A percentile compares a stretch with the other conserved stretches of the same genome.
phyloP scores from a whole-genome alignment of 164 flowering plant genomes.

The Piper betle region DNA sequence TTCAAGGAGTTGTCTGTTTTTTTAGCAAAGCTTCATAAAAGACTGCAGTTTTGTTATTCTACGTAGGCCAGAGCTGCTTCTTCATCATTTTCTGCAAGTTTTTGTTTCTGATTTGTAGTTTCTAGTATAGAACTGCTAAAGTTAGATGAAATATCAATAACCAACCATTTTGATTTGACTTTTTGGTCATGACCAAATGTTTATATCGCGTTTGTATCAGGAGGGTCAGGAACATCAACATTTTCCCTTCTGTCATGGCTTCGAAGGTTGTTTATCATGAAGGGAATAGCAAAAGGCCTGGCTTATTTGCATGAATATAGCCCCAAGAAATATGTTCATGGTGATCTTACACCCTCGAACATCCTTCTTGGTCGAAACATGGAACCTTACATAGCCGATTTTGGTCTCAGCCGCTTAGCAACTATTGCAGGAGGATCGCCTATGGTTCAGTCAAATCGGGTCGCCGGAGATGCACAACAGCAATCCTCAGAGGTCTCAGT shows the following conservation, averaged over 20 bases:
- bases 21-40: too few species aligned
- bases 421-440: slow-evolving; percentile 72
- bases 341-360: slow-evolving; percentile 78
- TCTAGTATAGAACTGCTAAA: too few species aligned
- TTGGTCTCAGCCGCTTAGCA: slow-evolving; percentile 88
- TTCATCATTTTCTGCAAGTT: too few species aligned
- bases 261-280: slow-evolving; percentile 50
- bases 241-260: slow-evolving; percentile 77
- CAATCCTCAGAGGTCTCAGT: slow-evolving; percentile 31
- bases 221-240: slow-evolving; percentile 49
- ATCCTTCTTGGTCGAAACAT: slow-evolving; percentile 59
- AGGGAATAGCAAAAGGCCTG: slow-evolving; percentile 73
- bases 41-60: too few species aligned
- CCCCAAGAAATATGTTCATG: slow-evolving; percentile 95
- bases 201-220: slow-evolving; percentile 23
- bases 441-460: slow-evolving; percentile 38
- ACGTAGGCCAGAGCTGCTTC: too few species aligned
- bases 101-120: too few species aligned
- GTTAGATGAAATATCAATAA: too few species aligned
- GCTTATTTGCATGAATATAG: slow-evolving; percentile 83
- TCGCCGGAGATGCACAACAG: slow-evolving; percentile 35
- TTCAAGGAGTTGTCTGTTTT: too few species aligned
- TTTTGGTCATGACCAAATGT: too few species aligned
- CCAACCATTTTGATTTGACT: too few species aligned
- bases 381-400: slow-evolving; percentile 81